Evolutionary conservation across 768 basidiomycete genomes (phyloP), one percentile per base, ranked within the genome.

Genomic region (Tremella mesenterica): DNA sequence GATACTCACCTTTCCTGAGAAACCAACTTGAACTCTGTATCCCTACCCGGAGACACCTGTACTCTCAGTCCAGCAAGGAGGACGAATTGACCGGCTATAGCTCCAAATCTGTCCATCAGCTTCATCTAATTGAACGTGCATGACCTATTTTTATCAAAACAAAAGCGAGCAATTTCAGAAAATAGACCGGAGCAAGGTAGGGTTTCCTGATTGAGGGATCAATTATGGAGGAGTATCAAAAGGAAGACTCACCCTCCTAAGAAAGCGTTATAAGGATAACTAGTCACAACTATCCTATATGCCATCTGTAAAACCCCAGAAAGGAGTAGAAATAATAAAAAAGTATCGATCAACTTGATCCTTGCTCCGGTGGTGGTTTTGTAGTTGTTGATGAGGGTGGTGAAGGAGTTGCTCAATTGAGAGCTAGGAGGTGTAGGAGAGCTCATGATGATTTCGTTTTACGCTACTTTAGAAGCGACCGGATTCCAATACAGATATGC

Each of bases 261-360:
- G 76, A 99, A 99, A 33, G 95, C 90, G 63, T 99, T 96, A 79
- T 92, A 96, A 21, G 95, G 95, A 75, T 83, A 97, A 76, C 83
- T 86, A 53, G 90, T 90, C 57, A 99, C 79, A 60, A 89, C 78
- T 27, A 93, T 75, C 76, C 93, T 90, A 76, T 97, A 97, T 9
- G 80, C 75, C 76, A 99, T 96, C 72, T 96, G 92, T 41, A 83
- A 70, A 54, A 92, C 79, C 64, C 95, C 95, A 1, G 87, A 86
- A 43, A 93, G 79, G 77, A 96, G 83, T 65, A 93, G 80, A 79
- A 93, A 95, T 56, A 86, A 75, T 59, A 97, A 80, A 78, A 96
- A 96, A 7, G 83, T 76, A 77, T 99, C 95, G 70, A 97, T 83
- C 75, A 92, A 83, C 77, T 96, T 93, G 64, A 97, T 83, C 13